A percentile compares a stretch with the other conserved stretches of the same genome.
Evolutionary conservation across 495 filamentous ascomycete genomes (phyloP).

Genomic region (Penicillium macrosclerotiorum): DNA sequence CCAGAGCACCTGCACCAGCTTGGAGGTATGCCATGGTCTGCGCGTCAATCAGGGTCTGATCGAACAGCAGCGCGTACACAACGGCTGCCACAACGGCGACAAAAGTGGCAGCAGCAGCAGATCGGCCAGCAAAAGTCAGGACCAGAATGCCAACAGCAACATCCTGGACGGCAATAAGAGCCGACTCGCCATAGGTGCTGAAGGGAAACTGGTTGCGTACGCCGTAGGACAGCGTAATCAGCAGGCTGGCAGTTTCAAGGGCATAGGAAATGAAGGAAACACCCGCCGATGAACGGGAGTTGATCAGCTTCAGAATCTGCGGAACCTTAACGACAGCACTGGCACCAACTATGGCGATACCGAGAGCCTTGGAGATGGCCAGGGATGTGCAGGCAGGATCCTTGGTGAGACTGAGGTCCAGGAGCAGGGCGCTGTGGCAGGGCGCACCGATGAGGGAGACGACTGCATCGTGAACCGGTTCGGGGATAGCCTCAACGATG

Average conservation of each 20-base stretch:
- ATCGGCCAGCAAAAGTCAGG: conserved; percentile 69
- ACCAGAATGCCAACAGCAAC: conserved; percentile 82
- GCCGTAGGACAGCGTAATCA: conserved; percentile 88
- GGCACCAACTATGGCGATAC: conserved; percentile 85
- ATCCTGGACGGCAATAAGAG: conserved; percentile 87
- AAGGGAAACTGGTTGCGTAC: conserved; percentile 87
- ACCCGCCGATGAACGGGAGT: conserved; percentile 73
- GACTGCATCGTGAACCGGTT: conserved; percentile 71
- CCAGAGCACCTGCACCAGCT: conserved; percentile 77
- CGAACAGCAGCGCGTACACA: conserved; percentile 66
- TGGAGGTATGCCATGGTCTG: conserved; percentile 72
- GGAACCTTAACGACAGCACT: conserved; percentile 92
- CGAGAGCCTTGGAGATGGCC: conserved; percentile 85
- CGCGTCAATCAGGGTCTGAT: conserved; percentile 63
- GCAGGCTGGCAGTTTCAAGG: conserved; percentile 80
- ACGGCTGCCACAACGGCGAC: conserved; percentile 69
- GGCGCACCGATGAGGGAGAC: conserved; percentile 73
- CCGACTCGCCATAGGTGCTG: conserved; percentile 93
- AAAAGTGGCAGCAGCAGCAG: conserved; percentile 64
- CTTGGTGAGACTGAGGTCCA: conserved; percentile 72
- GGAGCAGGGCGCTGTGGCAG: conserved; percentile 81
- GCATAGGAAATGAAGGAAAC: conserved; percentile 86
- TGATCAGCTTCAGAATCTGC: conserved; percentile 86
- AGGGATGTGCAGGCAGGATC: conserved; percentile 76
- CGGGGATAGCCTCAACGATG: conserved; percentile 74